These are phyloP conservation scores for Spencermartinsiella europaea DNA, from an alignment of 805 yeast species.

Conservation along the genomic window DNA sequence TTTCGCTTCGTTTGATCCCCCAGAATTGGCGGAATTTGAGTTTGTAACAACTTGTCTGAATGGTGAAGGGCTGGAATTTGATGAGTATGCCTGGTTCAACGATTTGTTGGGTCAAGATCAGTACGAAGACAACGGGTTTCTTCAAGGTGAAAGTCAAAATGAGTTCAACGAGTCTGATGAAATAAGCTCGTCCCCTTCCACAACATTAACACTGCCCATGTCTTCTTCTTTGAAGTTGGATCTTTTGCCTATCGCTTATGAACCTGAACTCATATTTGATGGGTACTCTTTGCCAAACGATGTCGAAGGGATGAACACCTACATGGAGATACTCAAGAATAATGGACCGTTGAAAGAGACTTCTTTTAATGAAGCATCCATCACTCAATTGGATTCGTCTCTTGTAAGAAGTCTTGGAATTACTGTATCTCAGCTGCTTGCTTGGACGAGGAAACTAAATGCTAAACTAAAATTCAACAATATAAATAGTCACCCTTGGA, in stretches of 20 bases:
- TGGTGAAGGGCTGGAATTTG: not conserved
- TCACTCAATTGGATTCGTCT: too few relatives aligned
- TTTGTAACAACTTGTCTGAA: not conserved
- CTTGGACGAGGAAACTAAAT: conserved; percentile 2
- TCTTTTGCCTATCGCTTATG: not conserved
- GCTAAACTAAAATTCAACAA: conserved; percentile 8
- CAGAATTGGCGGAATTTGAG: not conserved
- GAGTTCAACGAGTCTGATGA: not conserved
- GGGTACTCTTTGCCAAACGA: too few relatives aligned
- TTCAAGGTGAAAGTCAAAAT: not conserved
- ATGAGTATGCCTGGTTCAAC: not conserved
- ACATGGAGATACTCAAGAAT: too few relatives aligned
- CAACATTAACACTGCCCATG: not conserved
- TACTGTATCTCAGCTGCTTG: not conserved
- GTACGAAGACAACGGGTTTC: not conserved
- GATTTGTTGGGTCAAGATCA: not conserved
- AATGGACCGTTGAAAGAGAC: too few relatives aligned
- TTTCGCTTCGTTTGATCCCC: not conserved
- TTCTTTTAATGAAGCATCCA: too few relatives aligned
- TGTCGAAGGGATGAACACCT: too few relatives aligned
- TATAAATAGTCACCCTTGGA: conserved; percentile 11
- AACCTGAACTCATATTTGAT: not conserved
- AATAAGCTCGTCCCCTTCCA: not conserved
- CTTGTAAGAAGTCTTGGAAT: not conserved
- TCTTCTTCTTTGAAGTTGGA: not conserved